Percentiles rank a stretch among this genome's conserved stretches.
Conservation (phyloP, 2,329 filamentous ascomycete genomes). For the Pestalotiopsis sp. region DNA sequence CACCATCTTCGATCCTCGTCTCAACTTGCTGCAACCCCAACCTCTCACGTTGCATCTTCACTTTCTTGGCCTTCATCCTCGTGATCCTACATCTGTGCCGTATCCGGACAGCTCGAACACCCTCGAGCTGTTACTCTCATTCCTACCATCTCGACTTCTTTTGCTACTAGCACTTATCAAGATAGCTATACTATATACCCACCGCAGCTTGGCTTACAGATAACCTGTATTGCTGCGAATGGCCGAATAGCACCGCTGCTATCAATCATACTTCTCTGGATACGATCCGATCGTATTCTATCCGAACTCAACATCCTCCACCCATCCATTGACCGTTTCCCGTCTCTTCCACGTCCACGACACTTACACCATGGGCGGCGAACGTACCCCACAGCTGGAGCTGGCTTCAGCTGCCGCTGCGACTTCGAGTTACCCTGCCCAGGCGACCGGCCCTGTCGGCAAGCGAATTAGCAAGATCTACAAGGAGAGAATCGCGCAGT, state of each 20-base stretch:
- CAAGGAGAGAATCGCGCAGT: constrained; percentile 78
- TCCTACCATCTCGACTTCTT: neutral
- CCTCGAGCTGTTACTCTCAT: neutral
- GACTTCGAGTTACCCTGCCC: constrained; percentile 49
- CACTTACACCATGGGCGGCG: constrained; percentile 55
- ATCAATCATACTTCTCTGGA: neutral
- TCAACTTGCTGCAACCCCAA: neutral
- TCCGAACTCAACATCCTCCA: neutral
- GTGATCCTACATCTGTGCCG: neutral
- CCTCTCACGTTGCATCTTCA: neutral
- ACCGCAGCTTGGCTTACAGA: neutral
- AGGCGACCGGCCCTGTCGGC: constrained; percentile 61
- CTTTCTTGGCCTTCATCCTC: neutral
- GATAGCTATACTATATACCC: neutral
- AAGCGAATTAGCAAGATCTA: constrained; percentile 87
- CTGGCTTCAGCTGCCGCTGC: constrained; percentile 38
- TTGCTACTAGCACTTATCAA: neutral
- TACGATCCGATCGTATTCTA: neutral
- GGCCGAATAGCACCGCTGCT: neutral
- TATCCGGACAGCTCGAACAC: neutral
- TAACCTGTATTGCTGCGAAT: constrained; percentile 1
- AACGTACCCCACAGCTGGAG: constrained; percentile 41
- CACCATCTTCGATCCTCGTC: neutral
- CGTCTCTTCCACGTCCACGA: constrained; percentile 20
- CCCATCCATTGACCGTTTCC: neutral